phyloP scores from a whole-genome alignment of 2,329 filamentous ascomycete species.

The Colletotrichum gloeosporioides region DNA sequence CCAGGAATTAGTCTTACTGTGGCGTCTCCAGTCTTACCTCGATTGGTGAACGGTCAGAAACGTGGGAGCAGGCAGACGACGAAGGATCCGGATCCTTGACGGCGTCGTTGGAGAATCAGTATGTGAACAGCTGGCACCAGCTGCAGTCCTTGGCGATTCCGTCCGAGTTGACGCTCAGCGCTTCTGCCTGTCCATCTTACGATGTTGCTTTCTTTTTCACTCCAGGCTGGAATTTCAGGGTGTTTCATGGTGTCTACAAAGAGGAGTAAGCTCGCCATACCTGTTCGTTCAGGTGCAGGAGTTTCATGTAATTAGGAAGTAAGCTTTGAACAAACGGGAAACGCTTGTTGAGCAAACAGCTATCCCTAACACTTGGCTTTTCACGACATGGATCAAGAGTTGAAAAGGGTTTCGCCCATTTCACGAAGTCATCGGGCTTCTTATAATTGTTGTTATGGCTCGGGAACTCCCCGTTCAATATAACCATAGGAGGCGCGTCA shows the following conservation, averaged over 20 bases:
- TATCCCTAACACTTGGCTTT: neutral
- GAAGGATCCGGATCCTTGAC: neutral
- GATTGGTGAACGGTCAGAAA: neutral
- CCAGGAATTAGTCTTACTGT: neutral
- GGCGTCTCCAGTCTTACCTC: neutral
- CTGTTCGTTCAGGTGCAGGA: neutral
- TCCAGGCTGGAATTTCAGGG: neutral
- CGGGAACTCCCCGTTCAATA: neutral
- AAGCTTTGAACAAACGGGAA: neutral
- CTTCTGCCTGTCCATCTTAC: neutral
- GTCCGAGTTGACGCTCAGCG: neutral
- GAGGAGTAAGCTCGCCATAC: neutral
- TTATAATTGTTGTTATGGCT: neutral
- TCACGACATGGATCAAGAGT: neutral
- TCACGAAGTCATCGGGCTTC: neutral
- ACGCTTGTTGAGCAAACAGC: neutral
- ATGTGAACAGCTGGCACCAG: neutral
- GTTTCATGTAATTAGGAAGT: accelerated
- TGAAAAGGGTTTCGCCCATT: neutral
- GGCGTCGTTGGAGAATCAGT: too few species aligned
- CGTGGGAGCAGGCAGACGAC: neutral
- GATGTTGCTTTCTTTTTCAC: neutral
- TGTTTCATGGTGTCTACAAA: neutral
- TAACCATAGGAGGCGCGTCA: neutral
- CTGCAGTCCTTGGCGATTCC: neutral